Conservation (phyloP, 345 rosid species). For the Microthlaspi erraticum region DNA sequence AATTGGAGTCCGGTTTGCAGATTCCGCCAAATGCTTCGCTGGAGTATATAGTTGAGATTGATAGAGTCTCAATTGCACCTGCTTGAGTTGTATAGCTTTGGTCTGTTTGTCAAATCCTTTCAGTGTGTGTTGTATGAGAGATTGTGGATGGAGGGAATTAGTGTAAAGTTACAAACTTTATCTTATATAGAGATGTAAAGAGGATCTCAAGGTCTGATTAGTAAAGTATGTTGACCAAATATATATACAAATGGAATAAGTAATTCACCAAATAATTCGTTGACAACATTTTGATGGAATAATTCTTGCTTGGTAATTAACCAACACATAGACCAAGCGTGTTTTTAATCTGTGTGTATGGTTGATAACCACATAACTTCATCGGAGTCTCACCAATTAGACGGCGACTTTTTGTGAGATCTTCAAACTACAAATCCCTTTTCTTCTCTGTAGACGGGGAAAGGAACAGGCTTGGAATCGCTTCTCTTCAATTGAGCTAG, state of each 20-base stretch:
- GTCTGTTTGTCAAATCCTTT: constrained; percentile 4
- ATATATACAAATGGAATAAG: neutral
- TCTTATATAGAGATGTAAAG: neutral
- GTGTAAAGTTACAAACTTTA: neutral
- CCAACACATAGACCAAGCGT: neutral
- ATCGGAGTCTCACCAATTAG: neutral
- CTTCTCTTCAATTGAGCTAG: neutral
- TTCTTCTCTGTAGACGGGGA: neutral
- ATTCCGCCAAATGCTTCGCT: constrained; percentile 70
- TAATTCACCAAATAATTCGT: neutral
- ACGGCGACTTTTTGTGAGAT: neutral
- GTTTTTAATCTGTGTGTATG: neutral
- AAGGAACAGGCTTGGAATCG: constrained; percentile 10
- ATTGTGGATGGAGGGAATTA: constrained; percentile 1
- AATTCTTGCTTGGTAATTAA: neutral
- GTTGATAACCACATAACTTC: constrained; percentile 5
- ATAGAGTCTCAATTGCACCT: constrained; percentile 88
- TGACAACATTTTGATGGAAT: neutral
- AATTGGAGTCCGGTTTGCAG: constrained; percentile 64
- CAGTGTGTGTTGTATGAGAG: neutral
- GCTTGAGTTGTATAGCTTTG: constrained; percentile 49
- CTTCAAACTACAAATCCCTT: neutral
- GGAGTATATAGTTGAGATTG: constrained; percentile 79
- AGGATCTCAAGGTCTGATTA: neutral
- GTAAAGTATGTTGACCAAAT: no score